Base-by-base conservation (phyloP, 1,139 yeast genomes). In the Yueomyces sp. region DNA sequence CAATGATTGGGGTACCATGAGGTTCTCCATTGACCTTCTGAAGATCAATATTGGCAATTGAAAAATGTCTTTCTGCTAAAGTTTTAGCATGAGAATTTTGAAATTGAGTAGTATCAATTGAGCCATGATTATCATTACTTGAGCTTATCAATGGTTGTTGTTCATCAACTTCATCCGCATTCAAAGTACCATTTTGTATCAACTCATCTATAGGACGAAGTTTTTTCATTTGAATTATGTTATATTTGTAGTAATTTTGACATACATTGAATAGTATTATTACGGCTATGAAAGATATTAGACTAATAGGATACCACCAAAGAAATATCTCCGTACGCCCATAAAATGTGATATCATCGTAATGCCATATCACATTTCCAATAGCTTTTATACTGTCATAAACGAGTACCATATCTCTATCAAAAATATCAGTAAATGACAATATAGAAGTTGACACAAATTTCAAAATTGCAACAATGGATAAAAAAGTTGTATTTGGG, bases 1-100 rank as follows among this genome's bases (percentile, higher is more conserved):
- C 67, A 29, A 65, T 54, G 42, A 66, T 58, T 11, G 64, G 51
- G 4, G 59, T 57, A 2, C 84, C 84, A 45, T 72, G 75, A n/a
- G 78, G 74, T 5, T 72, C 66, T 9, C 83, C 85, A 53, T 76
- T 52, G 5, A 57, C 38, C 41, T 60, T 59, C 1, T 52, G 48
- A 1, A 59, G 50, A 5, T 60, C 54, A 2, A 62, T 41, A 4
- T 58, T 56, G n/a, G 58, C 56, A 4, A 62, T 54, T 36, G 63
- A 60, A 33, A 60, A 62, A 49, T 62, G 65, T 12, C 55, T 47
- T 35, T 50, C 54, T 39, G 56, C 56, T 8, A 60, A 40, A 5
- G 42, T 41, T 2, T 54, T 49, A 19, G 19, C 19, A 19, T 19
- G 19, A 37, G 47, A 43, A 27, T 42, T 48, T n/a, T 27, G 12